Conservation (phyloP, 225 moss, liverwort and hornwort species). For the Physcomitrellopsis africana region DNA sequence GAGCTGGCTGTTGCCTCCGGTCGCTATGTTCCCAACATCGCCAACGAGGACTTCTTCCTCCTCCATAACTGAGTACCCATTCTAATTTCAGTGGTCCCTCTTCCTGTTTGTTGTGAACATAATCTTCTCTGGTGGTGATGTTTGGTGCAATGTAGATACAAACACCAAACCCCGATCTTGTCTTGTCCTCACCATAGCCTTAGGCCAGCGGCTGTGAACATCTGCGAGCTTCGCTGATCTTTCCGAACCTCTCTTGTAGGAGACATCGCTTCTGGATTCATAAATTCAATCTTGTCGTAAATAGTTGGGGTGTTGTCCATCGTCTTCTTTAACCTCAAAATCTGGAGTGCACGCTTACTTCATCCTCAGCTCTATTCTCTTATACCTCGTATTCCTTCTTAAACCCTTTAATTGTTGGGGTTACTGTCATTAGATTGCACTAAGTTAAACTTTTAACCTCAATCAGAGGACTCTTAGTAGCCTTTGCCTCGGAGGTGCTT, state of each 20-base stretch:
- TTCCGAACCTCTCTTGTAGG: background rate
- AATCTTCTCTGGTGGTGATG: background rate
- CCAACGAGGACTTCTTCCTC: background rate
- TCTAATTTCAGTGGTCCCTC: background rate
- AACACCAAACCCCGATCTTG: background rate
- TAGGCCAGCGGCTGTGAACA: background rate
- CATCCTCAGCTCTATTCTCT: background rate
- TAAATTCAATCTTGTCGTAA: background rate
- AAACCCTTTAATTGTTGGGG: background rate
- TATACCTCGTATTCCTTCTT: background rate
- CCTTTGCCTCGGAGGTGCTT: no score
- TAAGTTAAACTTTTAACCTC: background rate
- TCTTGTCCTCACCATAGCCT: background rate
- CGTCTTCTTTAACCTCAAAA: background rate
- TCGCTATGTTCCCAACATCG: background rate
- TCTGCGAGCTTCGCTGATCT: background rate
- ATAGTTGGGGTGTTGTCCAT: background rate
- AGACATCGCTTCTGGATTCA: background rate
- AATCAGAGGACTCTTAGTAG: no score
- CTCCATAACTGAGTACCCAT: background rate
- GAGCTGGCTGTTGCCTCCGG: background rate
- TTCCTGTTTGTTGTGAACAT: background rate
- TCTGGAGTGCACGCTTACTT: background rate
- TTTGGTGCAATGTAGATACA: slow-evolving; percentile 3
- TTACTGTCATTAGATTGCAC: background rate